A percentile compares a stretch with the other conserved stretches of the same genome.
Conservation (phyloP, 1,284 basidiomycete species). For the Trichosporon sp. region DNA sequence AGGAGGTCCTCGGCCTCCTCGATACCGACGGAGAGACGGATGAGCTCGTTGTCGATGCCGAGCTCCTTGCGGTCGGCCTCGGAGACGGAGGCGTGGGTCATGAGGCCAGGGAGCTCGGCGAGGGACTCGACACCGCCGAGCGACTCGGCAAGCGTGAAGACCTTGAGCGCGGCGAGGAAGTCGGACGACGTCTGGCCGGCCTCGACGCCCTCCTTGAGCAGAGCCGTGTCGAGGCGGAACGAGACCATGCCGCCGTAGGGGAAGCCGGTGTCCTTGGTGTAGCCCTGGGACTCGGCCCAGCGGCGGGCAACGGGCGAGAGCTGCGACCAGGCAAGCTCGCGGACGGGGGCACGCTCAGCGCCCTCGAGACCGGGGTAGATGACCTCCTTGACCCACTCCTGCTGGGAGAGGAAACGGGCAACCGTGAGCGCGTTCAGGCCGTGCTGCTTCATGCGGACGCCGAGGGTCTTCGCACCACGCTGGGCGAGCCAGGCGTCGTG, state of each 20-base stretch:
- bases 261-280: conserved; percentile 60
- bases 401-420: conserved; percentile 67
- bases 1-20: conserved; percentile 85
- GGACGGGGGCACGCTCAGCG: conserved; percentile 27
- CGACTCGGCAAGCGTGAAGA: conserved; percentile 86
- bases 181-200: conserved; percentile 35
- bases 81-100: conserved; percentile 63
- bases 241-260: conserved; percentile 69
- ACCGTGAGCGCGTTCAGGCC: conserved; percentile 79
- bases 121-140: conserved; percentile 90
- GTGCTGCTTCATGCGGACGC: conserved; percentile 82
- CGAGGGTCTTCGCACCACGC: conserved; percentile 87
- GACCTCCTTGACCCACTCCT: conserved; percentile 68
- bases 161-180: conserved; percentile 69
- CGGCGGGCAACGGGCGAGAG: conserved; percentile 28
- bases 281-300: conserved; percentile 38
- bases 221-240: conserved; percentile 60
- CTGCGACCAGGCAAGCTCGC: conserved; percentile 28
- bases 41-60: conserved; percentile 78
- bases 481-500: conserved; percentile 91
- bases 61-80: conserved; percentile 61
- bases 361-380: conserved; percentile 78
- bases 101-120: conserved; percentile 77
- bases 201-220: conserved; percentile 24
- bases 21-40: conserved; percentile 82